phyloP scores from a whole-genome alignment of 129 eudicot species.

The Solidago caesia region DNA sequence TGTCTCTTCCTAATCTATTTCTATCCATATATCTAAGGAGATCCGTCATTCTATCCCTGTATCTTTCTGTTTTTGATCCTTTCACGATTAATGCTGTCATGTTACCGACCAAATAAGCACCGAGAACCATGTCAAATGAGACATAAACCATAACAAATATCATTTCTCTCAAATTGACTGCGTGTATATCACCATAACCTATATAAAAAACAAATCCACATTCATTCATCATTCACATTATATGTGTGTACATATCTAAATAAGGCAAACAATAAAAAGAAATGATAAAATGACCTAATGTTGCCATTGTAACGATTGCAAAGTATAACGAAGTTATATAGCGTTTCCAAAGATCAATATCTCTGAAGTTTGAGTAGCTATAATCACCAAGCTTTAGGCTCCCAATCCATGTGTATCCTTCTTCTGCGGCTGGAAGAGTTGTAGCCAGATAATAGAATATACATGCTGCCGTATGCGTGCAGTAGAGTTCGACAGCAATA shows the following conservation, averaged over 20 bases:
- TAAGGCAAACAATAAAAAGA: neutral
- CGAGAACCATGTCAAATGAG: conserved; percentile 75
- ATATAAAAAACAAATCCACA: conserved; percentile 15
- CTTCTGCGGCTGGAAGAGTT: conserved; percentile 52
- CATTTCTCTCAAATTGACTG: conserved; percentile 82
- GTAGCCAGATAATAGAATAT: conserved; percentile 77
- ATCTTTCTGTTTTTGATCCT: conserved; percentile 71
- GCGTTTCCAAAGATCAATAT: conserved; percentile 46
- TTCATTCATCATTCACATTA: neutral
- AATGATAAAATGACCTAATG: conserved; percentile 46
- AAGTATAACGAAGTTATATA: conserved; percentile 63
- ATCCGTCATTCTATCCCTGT: conserved; percentile 72
- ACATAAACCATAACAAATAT: conserved; percentile 74
- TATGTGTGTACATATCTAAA: neutral
- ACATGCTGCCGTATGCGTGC: conserved; percentile 89
- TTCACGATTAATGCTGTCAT: conserved; percentile 79
- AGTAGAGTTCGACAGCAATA: conserved; percentile 61
- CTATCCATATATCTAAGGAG: conserved; percentile 64
- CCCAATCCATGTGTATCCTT: conserved; percentile 82
- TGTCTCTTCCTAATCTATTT: conserved; percentile 46
- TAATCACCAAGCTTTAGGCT: conserved; percentile 65
- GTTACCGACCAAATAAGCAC: conserved; percentile 81
- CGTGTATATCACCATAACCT: conserved; percentile 88
- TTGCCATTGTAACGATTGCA: conserved; percentile 76
- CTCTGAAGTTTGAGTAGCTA: conserved; percentile 63